Conservation (phyloP, 1,139 yeast species). For the Protomyces inundatus region DNA sequence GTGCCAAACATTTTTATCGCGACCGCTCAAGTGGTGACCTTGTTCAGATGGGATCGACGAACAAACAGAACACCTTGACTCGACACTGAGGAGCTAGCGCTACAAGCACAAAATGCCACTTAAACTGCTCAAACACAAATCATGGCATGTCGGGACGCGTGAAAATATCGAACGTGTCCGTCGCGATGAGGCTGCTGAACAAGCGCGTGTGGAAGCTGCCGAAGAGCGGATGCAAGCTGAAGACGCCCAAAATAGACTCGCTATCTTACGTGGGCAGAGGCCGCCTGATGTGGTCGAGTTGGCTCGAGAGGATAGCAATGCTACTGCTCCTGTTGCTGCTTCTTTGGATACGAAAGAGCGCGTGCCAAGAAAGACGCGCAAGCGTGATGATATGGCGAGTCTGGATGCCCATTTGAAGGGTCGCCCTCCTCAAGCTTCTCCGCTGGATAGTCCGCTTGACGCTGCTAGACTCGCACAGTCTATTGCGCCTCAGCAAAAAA, state of each 20-base stretch:
- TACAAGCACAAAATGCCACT: constrained; percentile 34
- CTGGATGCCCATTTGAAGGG: background rate
- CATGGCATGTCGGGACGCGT: constrained; percentile 37
- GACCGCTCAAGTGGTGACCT: too few relatives aligned
- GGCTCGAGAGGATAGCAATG: background rate
- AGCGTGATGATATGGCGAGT: background rate
- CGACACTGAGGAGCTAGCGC: too few relatives aligned
- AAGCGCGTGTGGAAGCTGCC: constrained; percentile 29
- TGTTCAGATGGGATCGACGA: too few relatives aligned
- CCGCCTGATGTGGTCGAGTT: background rate
- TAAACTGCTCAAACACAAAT: constrained; percentile 35
- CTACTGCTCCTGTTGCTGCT: background rate
- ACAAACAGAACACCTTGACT: too few relatives aligned
- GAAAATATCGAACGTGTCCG: constrained; percentile 36
- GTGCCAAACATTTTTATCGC: too few relatives aligned
- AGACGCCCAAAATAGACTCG: constrained; percentile 2
- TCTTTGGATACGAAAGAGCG: background rate
- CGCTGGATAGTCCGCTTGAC: too few relatives aligned
- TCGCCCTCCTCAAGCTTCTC: too few relatives aligned
- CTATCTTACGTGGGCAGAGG: background rate
- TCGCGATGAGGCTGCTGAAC: constrained; percentile 36
- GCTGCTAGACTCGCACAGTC: too few relatives aligned
- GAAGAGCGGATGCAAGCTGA: constrained; percentile 22
- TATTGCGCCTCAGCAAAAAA: too few relatives aligned
- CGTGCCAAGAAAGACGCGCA: background rate